These are phyloP conservation scores for Ascosphaera apis DNA, from an alignment of 2,329 filamentous ascomycete species.

Conservation along the genomic window DNA sequence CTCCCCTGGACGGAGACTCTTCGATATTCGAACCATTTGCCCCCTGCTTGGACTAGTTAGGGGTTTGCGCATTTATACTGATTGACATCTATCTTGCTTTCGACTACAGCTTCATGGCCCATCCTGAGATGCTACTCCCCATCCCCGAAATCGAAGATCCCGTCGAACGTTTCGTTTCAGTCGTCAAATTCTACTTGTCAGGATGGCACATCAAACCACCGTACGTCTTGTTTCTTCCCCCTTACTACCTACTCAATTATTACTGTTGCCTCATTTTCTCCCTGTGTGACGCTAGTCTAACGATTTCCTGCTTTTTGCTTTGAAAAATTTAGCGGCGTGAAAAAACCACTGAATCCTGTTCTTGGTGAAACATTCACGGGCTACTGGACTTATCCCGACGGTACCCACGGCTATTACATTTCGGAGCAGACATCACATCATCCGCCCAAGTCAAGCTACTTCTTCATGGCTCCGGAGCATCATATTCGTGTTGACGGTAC, in stretches of 20 bases:
- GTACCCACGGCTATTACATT: slow-evolving; percentile 81
- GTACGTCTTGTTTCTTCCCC: slow-evolving; percentile 30
- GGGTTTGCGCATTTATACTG: background rate
- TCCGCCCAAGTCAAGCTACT: slow-evolving; percentile 95
- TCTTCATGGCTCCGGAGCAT: slow-evolving; percentile 90
- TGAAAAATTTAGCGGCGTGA: slow-evolving; percentile 48
- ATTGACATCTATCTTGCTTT: too few species aligned
- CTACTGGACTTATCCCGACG: slow-evolving; percentile 79
- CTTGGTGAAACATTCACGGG: slow-evolving; percentile 86
- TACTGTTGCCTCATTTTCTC: background rate
- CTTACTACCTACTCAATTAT: background rate
- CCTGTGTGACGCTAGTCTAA: too few species aligned
- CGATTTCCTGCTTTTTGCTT: background rate
- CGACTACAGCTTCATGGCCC: slow-evolving; percentile 74
- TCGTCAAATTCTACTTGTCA: slow-evolving; percentile 94
- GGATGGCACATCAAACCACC: slow-evolving; percentile 98
- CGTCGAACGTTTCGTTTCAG: slow-evolving; percentile 68
- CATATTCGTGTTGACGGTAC: slow-evolving; percentile 89
- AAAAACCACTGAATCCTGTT: slow-evolving; percentile 93
- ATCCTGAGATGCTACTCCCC: slow-evolving; percentile 80
- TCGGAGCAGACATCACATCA: slow-evolving; percentile 96
- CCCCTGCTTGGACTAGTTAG: too few species aligned
- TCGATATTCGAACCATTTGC: too few species aligned
- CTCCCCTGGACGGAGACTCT: too few species aligned
- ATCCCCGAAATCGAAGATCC: slow-evolving; percentile 80